Base-by-base conservation (phyloP, 139 green algal genomes). In the Pseudopediastrum boryanum region DNA sequence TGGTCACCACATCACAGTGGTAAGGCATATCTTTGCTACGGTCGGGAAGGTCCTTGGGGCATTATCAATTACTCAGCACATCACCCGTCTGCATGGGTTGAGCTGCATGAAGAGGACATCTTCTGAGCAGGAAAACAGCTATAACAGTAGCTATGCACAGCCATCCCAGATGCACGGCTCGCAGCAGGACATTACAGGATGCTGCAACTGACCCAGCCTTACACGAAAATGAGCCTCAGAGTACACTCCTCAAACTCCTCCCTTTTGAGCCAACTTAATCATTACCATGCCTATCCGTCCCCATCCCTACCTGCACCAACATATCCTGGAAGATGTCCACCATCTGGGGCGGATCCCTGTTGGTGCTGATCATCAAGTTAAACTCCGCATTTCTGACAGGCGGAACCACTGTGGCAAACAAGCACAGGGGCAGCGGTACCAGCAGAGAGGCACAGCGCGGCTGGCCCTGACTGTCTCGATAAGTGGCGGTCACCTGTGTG, bases 281-380 rank as follows among this genome's bases (percentile, higher is more conserved):
- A n/a, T n/a, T n/a, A n/a, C n/a, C n/a, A n/a, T n/a, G n/a, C n/a
- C n/a, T n/a, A n/a, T n/a, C n/a, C n/a, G n/a, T 39, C 70, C 33
- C 1, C 6, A 0, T 23, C 43, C 54, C 6, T 66, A 85, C 74
- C 81, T 86, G 75, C 62, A 79, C 62, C 19, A 83, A 59, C 33
- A 89, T 70, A 63, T 93, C 89, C 39, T 89, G 75, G 43, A 93
- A 94, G 8, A 94, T 21, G 1, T 65, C 59, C 2, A 67, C 62
- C 51, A 94, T 73, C 35, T 82, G 81, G 1, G 83, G 85, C 0
- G 88, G 82, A 1, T 80, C 44, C 19, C 87, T 79, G 77, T 92
- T 94, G 46, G 85, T 90, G 54, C 77, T 61, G 27, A 94, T 43
- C 0, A 86, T 93, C 25, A 93, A 33, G 80, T 93, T 93, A 75